Evolutionary conservation across 2,329 filamentous ascomycete species (phyloP), one percentile per base, ranked within the genome.

Genomic region (Chaetomiaceae sp.): DNA sequence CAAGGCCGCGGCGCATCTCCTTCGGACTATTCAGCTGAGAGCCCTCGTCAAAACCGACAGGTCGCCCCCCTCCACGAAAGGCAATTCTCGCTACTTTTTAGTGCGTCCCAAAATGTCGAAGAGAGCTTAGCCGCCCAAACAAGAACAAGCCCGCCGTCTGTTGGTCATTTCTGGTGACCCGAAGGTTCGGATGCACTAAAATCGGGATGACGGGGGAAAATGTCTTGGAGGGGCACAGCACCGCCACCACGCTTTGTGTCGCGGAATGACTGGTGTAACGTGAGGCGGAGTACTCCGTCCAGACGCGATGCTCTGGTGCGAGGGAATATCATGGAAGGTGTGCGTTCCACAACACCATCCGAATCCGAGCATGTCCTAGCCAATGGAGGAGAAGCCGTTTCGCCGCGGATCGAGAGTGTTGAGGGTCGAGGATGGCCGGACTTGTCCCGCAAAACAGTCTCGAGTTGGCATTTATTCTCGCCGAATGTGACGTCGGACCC

Each of bases 161-260:
- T 19, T 16, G 30, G 37, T 8, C 14, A 23, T 40, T n/a, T 16
- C 30, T 63, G 64, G 63, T 63, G 68, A 69, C 65, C 68, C 68
- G 59, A 59, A 53, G 59, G 60, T 62, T 62, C 62, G 68, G 68
- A 65, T 69, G 62, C 61, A 65, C 66, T 68, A 70, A 70, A 67
- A 48, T 48, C 17, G 62, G 58, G 61, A 55, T 48, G n/a, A n/a
- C n/a, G n/a, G n/a, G n/a, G n/a, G n/a, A n/a, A 55, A 50, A 61
- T 57, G 57, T 54, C 49, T 52, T 52, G 53, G 50, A 53, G 55
- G 50, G 65, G 66, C 66, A 66, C 63, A 66, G 63, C 60, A 58
- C 58, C 42, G 31, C 43, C 37, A 35, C 13, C 13, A 23, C 34
- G 31, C 30, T 33, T 12, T 21, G 37, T 33, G 25, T 27, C 25